Conservation (phyloP, 129 eudicot species). For the Escallonia rubra region DNA sequence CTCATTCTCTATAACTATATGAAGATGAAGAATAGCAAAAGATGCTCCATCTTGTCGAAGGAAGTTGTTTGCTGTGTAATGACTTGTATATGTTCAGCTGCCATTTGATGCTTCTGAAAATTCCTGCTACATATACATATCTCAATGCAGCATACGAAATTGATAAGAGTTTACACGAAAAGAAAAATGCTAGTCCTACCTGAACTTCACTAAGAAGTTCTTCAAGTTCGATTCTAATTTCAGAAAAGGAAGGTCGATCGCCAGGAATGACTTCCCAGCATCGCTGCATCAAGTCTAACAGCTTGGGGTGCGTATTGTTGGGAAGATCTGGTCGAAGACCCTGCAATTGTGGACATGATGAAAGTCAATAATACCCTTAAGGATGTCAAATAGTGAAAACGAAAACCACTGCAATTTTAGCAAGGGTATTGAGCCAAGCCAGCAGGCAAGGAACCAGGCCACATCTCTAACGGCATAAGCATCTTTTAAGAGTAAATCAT, state of each 20-base stretch:
- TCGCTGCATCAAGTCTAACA: conserved; percentile 72
- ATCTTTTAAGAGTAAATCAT: too few species aligned
- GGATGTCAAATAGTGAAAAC: not conserved
- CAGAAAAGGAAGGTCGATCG: conserved; percentile 64
- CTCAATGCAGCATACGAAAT: not conserved
- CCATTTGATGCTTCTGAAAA: conserved; percentile 6
- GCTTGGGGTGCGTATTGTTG: conserved; percentile 56
- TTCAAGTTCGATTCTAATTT: conserved; percentile 56
- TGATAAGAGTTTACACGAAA: too few species aligned
- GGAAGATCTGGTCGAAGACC: conserved; percentile 96
- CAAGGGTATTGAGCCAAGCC: not conserved
- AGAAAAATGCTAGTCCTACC: conserved; percentile 21
- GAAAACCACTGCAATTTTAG: too few species aligned
- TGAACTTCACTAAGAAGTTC: conserved; percentile 44
- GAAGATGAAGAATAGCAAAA: too few species aligned
- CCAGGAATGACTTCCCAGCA: conserved; percentile 72
- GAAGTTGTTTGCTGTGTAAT: conserved; percentile 10
- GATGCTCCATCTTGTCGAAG: conserved; percentile 11
- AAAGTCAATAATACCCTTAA: not conserved
- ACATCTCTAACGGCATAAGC: too few species aligned
- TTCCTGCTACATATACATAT: conserved; percentile 15
- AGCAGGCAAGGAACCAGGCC: too few species aligned
- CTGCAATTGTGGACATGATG: conserved; percentile 25
- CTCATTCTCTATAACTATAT: conserved; percentile 11
- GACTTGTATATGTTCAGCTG: not conserved